Evolutionary conservation across 1,284 basidiomycete genomes (phyloP).

Genomic region (Leccinum solheimii): DNA sequence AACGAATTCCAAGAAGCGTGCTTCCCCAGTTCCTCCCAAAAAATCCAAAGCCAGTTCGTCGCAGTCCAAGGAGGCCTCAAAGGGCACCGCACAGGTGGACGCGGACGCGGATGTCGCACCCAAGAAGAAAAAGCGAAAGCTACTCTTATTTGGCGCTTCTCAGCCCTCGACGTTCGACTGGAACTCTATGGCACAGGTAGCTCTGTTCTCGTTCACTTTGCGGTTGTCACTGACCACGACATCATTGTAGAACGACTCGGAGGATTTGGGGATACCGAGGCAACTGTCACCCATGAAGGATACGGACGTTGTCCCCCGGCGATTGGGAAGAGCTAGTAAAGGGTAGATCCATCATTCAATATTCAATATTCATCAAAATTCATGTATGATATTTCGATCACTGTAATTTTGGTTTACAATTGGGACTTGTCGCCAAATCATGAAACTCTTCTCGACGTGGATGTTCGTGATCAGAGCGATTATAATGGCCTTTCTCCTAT

Average conservation of each 20-base stretch:
- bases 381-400: not conserved
- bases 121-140: constrained; percentile 61
- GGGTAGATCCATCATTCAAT: constrained; percentile 8
- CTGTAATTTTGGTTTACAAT: not conserved
- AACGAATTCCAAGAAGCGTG: constrained; percentile 22
- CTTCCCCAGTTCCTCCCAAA: constrained; percentile 18
- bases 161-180: constrained; percentile 45
- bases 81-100: constrained; percentile 17
- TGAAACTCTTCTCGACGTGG: constrained; percentile 80
- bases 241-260: constrained; percentile 21
- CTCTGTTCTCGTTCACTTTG: constrained; percentile 1
- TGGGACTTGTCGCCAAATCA: constrained; percentile 60
- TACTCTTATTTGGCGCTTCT: constrained; percentile 52
- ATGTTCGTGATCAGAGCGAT: constrained; percentile 71
- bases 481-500: constrained; percentile 62
- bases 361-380: not conserved
- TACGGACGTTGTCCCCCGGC: constrained; percentile 46
- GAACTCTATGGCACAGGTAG: constrained; percentile 40
- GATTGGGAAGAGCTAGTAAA: constrained; percentile 36
- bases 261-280: constrained; percentile 58
- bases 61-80: constrained; percentile 10
- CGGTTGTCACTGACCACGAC: not conserved
- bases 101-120: constrained; percentile 31
- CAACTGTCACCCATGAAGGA: constrained; percentile 63
- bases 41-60: constrained; percentile 23